phyloP scores from a whole-genome alignment of 2,329 filamentous ascomycete species.

The Sordariomycetes sp. region DNA sequence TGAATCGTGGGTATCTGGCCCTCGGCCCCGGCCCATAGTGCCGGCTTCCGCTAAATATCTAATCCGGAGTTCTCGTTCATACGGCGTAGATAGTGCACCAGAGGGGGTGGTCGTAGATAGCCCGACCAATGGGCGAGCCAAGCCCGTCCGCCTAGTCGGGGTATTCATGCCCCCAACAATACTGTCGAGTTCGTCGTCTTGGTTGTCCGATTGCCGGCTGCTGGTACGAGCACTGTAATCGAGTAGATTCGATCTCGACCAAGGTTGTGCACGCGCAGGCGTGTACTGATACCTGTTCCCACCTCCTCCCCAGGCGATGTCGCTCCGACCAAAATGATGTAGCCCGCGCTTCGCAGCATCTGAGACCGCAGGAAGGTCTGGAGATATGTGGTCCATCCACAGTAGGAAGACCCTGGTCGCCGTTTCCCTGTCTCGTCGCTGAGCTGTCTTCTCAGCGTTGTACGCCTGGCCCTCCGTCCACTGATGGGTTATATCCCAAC shows the following conservation, averaged over 20 bases:
- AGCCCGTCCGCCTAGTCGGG: constrained; percentile 32
- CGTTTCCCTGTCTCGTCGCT: constrained; percentile 6
- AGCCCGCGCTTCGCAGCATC: neutral
- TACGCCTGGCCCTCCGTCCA: constrained; percentile 7
- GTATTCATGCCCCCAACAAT: constrained; percentile 18
- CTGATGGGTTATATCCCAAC: constrained; percentile 7
- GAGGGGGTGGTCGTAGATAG: constrained; percentile 27
- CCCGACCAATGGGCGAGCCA: constrained; percentile 21
- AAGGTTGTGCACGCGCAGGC: neutral
- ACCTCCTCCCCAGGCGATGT: neutral
- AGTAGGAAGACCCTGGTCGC: constrained; percentile 4
- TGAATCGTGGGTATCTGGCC: neutral
- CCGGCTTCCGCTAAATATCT: constrained; percentile 3
- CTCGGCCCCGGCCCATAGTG: neutral
- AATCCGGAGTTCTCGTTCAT: constrained; percentile 20
- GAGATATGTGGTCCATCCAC: neutral
- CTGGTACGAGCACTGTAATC: neutral
- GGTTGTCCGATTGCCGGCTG: neutral
- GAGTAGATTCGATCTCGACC: neutral
- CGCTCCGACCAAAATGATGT: neutral
- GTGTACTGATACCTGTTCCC: neutral
- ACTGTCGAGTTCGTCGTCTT: neutral
- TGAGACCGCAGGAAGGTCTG: neutral
- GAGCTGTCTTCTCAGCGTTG: constrained; percentile 5
- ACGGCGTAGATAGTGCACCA: constrained; percentile 26